Conservation (phyloP, 805 yeast species). For the Tetrapisispora fleetii region DNA sequence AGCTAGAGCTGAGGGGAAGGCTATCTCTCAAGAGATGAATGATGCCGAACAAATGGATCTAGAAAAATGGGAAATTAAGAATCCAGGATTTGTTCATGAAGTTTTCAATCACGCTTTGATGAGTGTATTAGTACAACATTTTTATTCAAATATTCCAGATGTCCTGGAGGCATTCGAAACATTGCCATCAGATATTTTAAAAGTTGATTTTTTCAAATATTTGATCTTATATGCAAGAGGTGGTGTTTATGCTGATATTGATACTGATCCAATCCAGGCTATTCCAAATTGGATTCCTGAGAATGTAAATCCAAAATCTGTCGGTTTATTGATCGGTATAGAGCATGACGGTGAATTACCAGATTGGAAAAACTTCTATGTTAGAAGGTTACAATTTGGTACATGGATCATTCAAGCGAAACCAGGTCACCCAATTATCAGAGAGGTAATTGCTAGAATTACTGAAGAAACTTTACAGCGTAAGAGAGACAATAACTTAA, state of each 20-base stretch:
- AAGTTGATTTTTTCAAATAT: conserved; percentile 67
- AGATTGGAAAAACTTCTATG: conserved; percentile 53
- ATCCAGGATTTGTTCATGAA: conserved; percentile 68
- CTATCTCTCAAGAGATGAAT: background rate
- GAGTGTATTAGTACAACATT: conserved; percentile 48
- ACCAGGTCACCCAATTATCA: conserved; percentile 70
- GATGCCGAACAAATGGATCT: background rate
- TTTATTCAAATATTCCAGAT: conserved; percentile 56
- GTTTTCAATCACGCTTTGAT: conserved; percentile 62
- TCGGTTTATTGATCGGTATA: conserved; percentile 62
- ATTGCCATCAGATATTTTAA: conserved; percentile 53
- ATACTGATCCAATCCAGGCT: conserved; percentile 66
- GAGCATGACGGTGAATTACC: conserved; percentile 52
- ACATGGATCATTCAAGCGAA: conserved; percentile 71
- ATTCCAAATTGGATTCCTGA: conserved; percentile 78
- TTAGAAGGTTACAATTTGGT: conserved; percentile 63
- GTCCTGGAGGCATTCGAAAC: conserved; percentile 53
- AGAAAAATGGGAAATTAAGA: conserved; percentile 46
- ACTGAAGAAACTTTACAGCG: conserved; percentile 46
- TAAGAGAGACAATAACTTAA: conserved; percentile 24
- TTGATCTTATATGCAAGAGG: conserved; percentile 62
- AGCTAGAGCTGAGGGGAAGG: background rate
- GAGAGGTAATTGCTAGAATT: conserved; percentile 60
- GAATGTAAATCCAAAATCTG: conserved; percentile 53
- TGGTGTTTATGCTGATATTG: conserved; percentile 74